Conservation (phyloP, 441 rosid genomes). For the Flueggea neowawraea region DNA sequence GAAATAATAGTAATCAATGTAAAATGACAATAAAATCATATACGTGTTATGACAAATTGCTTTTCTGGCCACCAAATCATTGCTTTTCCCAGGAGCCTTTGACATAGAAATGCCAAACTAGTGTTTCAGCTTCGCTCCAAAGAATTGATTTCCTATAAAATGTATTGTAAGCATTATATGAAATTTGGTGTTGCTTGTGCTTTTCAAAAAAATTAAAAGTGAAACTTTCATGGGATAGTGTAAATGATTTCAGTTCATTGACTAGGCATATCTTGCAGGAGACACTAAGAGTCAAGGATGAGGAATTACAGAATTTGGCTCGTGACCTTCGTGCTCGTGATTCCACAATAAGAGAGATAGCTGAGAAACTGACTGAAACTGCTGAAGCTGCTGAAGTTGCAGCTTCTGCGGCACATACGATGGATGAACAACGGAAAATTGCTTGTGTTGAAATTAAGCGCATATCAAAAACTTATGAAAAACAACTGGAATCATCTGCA, state of each 20-base stretch:
- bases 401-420: conserved; percentile 83
- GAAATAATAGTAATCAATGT: no score
- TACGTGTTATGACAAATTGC: no score
- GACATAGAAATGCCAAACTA: no score
- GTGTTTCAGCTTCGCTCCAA: no score
- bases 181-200: no score
- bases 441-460: conserved; percentile 74
- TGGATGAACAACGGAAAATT: conserved; percentile 91
- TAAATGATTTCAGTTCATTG: conserved; percentile 9
- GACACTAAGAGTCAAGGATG: conserved; percentile 94
- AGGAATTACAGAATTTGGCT: conserved; percentile 87
- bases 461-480: conserved; percentile 49
- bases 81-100: no score
- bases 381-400: conserved; percentile 99
- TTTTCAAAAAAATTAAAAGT: no score
- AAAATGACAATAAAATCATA: no score
- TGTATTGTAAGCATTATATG: no score
- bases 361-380: conserved; percentile 94
- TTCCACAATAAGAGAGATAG: conserved; percentile 85
- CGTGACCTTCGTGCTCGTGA: conserved; percentile 92
- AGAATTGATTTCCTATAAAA: no score
- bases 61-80: no score
- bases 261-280: conserved; percentile 47
- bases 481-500: conserved; percentile 46
- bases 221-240: no score